Evolutionary conservation across 352 stramenopile genomes (phyloP).

Genomic region (Pythium folliculosum): DNA sequence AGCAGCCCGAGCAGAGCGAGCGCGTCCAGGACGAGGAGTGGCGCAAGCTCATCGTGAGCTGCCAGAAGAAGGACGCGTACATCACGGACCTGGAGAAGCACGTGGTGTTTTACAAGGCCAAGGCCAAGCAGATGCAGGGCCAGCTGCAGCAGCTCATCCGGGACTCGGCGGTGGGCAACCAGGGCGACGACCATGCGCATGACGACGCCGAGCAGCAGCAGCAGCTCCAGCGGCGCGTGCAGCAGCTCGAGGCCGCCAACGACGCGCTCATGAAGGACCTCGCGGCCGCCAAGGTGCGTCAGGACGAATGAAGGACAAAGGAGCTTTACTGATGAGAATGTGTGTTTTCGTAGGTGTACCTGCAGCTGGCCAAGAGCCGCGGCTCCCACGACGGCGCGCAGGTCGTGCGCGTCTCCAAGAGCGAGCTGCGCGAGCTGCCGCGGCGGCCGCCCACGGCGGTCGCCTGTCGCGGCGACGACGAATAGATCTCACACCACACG

Average conservation of each 20-base stretch:
- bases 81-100: slow-evolving; percentile 83
- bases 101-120: slow-evolving; percentile 86
- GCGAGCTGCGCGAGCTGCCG: slow-evolving; percentile 62
- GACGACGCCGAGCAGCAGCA: slow-evolving; percentile 22
- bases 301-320: too few species aligned
- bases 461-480: neutral
- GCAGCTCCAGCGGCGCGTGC: slow-evolving; percentile 53
- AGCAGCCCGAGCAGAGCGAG: slow-evolving; percentile 9
- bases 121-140: slow-evolving; percentile 84
- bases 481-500: neutral
- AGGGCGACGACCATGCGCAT: slow-evolving; percentile 29
- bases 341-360: slow-evolving; percentile 41
- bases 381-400: slow-evolving; percentile 31
- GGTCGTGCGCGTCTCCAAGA: slow-evolving; percentile 67
- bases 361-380: slow-evolving; percentile 53
- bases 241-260: slow-evolving; percentile 77
- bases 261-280: slow-evolving; percentile 77
- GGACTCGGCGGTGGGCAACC: slow-evolving; percentile 47
- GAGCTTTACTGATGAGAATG: neutral
- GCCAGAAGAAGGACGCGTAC: slow-evolving; percentile 84
- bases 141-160: slow-evolving; percentile 82
- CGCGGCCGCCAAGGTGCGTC: slow-evolving; percentile 57
- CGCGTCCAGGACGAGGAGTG: slow-evolving; percentile 49
- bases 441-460: slow-evolving; percentile 28
- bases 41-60: slow-evolving; percentile 68